Evolutionary conservation across 441 rosid species (phyloP).

Genomic region (Mallotus repandus): DNA sequence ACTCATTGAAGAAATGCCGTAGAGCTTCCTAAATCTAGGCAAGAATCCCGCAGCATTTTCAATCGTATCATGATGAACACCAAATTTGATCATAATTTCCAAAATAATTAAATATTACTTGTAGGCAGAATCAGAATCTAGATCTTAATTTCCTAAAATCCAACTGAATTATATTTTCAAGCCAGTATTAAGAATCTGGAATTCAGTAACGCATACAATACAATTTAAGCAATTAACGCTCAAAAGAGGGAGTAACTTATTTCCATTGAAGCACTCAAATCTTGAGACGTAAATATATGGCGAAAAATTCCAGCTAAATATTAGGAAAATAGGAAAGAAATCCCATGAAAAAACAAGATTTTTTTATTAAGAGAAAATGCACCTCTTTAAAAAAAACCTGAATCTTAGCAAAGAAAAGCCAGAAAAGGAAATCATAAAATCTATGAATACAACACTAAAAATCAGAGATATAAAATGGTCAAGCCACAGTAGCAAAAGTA

Average conservation of each 20-base stretch:
- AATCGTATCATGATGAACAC: neutral
- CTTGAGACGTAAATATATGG: neutral
- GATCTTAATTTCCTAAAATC: slow-evolving; percentile 1
- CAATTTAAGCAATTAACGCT: slow-evolving; percentile 3
- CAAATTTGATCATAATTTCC: neutral
- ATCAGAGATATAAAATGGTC: slow-evolving; percentile 9
- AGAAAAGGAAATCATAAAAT: neutral
- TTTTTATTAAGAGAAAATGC: neutral
- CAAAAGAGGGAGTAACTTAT: neutral
- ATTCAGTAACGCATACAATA: slow-evolving; percentile 1
- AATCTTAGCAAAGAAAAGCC: neutral
- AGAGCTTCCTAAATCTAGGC: neutral
- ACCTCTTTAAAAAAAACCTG: neutral
- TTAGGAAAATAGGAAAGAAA: neutral
- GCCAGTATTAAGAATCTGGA: slow-evolving; percentile 1
- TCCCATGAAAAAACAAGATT: neutral
- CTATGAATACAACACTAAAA: neutral
- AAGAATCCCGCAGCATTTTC: slow-evolving; percentile 12
- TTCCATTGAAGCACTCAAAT: slow-evolving; percentile 6
- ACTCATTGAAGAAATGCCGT: neutral
- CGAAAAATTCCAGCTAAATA: neutral
- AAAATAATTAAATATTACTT: slow-evolving; percentile 18
- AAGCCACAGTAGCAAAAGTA: neutral
- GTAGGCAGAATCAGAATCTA: slow-evolving; percentile 7
- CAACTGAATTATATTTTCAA: slow-evolving; percentile 10